Evolutionary conservation across 495 filamentous ascomycete genomes (phyloP).

Genomic region (Hypoxylon subgilvum): DNA sequence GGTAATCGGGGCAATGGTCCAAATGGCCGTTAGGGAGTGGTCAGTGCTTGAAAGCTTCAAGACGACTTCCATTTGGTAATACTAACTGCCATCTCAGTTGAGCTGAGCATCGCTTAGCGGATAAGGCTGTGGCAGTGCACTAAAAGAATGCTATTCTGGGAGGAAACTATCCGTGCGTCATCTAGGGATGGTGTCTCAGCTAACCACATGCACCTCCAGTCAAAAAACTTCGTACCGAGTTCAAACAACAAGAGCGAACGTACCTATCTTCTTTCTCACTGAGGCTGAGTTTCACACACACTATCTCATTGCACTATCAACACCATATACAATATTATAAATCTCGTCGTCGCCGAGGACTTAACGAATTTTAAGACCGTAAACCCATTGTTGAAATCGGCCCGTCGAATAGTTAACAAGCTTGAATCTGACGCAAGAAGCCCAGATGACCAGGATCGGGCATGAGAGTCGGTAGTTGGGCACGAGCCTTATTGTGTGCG

Average conservation of each 20-base stretch:
- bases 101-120: slow-evolving; percentile 27
- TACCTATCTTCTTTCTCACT: too few species aligned
- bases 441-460: not conserved
- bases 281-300: too few species aligned
- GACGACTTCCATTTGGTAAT: not conserved
- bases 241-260: too few species aligned
- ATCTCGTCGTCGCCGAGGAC: too few species aligned
- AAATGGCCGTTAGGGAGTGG: not conserved
- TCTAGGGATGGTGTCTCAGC: too few species aligned
- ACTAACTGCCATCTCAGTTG: not conserved
- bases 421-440: not conserved
- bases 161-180: too few species aligned
- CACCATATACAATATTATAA: too few species aligned
- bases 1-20: too few species aligned
- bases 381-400: slow-evolving; percentile 12
- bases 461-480: not conserved
- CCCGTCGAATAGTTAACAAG: not conserved
- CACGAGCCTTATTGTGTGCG: not conserved
- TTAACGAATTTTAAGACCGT: too few species aligned
- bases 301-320: too few species aligned
- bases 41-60: slow-evolving; percentile 9
- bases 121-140: slow-evolving; percentile 24
- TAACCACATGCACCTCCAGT: too few species aligned
- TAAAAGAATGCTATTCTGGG: slow-evolving; percentile 18
- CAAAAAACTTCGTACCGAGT: too few species aligned